Base-by-base conservation (phyloP, 1,284 basidiomycete genomes). In the Xerocomus amazonicus region DNA sequence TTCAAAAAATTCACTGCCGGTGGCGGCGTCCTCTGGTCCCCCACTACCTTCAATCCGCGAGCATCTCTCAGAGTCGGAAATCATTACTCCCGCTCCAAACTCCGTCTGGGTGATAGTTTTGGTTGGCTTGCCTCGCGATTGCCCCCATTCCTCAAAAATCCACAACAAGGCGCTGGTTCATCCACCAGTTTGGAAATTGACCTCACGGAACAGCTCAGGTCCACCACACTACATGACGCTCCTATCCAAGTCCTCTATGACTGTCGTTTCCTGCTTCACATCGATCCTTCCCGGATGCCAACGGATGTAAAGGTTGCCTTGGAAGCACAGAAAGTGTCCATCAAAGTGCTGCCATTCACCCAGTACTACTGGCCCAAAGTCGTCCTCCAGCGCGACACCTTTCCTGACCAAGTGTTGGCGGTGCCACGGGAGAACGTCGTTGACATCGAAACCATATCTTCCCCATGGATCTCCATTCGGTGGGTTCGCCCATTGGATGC, bases 11-110 rank as follows among this genome's bases (percentile, higher is more conserved):
- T 80, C 49, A 64, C 67, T 3, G 76, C 76, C 2, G 87, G 84
- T 6, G 78, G 72, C 12, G 75, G 79, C 13, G 86, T 89, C 3
- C 59, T 80, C 29, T 89, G 82, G 82, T 70, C 70, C 3, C 83
- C 83, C 8, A 74, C 81, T 3, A 46, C 71, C 35, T 59, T 70
- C 14, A 53, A 55, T 26, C 57, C 55, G 0, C 54, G 51, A 0
- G 48, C 29, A 33, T 37, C 49, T 9, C 66, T 74, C 43, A 65
- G 57, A 44, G 55, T 59, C 51, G 42, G 56, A 53, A 46, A 51
- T 55, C 49, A 53, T n/a, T 53, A 44, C n/a, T 41, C 42, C 19
- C 47, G 16, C 47, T 37, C 49, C 14, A 35, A 56, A 27, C 51
- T 66, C 56, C 47, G 58, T 9, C 55, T 42, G 0, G 59, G 53